Conservation (phyloP, 2,329 filamentous ascomycete species). For the Neurospora sp. region DNA sequence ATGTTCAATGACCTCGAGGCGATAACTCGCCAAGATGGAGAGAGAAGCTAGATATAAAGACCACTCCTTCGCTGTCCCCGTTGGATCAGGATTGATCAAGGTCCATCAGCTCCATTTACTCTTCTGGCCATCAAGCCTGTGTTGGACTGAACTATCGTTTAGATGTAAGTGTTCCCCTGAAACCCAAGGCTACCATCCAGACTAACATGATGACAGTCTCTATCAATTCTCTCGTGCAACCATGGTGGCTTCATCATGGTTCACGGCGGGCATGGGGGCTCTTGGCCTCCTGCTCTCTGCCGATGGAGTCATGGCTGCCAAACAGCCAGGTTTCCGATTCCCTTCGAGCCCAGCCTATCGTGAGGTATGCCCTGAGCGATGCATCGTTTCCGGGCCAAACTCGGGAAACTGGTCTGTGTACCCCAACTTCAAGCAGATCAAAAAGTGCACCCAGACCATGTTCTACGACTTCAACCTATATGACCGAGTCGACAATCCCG, state of each 20-base stretch:
- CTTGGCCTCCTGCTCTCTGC: neutral
- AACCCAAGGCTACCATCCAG: neutral
- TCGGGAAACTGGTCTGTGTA: slow-evolving; percentile 20
- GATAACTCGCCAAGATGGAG: neutral
- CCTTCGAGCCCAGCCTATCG: neutral
- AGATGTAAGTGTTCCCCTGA: neutral
- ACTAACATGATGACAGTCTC: neutral
- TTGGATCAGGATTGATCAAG: neutral
- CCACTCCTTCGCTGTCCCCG: neutral
- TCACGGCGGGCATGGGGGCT: neutral
- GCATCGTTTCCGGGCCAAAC: slow-evolving; percentile 15
- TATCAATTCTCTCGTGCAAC: neutral
- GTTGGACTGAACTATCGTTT: neutral
- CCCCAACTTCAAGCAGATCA: slow-evolving; percentile 18
- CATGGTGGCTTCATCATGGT: neutral
- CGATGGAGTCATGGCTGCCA: neutral
- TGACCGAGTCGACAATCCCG: slow-evolving; percentile 24
- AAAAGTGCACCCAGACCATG: slow-evolving; percentile 21
- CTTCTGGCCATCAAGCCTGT: neutral
- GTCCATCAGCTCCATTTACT: neutral
- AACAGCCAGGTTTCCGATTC: neutral
- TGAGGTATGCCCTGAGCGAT: slow-evolving; percentile 13
- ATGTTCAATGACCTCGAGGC: neutral
- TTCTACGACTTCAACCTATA: slow-evolving; percentile 27
- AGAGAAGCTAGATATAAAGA: neutral